Base-by-base conservation (phyloP, 495 filamentous ascomycete genomes). In the Penicillium coprophilum region DNA sequence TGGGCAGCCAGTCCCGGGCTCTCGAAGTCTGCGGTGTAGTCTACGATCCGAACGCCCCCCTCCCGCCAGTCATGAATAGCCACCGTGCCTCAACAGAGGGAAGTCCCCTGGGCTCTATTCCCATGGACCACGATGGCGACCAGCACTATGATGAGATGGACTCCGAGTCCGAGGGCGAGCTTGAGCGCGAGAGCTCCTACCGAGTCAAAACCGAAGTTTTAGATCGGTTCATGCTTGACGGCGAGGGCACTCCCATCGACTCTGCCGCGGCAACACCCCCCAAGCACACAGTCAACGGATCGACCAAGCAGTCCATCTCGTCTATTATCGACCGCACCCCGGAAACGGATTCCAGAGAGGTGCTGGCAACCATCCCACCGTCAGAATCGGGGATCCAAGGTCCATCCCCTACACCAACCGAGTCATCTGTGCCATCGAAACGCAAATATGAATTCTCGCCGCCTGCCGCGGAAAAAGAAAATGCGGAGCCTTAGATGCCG, bases 11-110 rank as follows among this genome's bases (percentile, higher is more conserved):
- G 36, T 76, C 74, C 8, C 63, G 76, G 11, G 76, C 76, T 5
- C 66, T 79, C 23, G 76, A 79, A 56, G 60, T 77, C 2, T 79
- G 76, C 46, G 76, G 76, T n/a, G 61, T 74, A 3, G 70, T 79
- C 9, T 77, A 69, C 55, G 74, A 79, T 50, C 74, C 74, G 9
- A 74, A 68, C 43, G 66, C 73, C 6, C 76, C 76, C 1, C 63
- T 77, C 8, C 73, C 72, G 0, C 76, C 74, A 15, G 70, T 72
- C n/a, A 46, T 70, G 20, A 66, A 61, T 8, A 43, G 63, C 27
- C 60, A 74, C 46, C 75, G 75, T 12, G 71, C 61, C 31, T 78
- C 75, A 30, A 71, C 70, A 28, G 74, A 76, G 46, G 71, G 68
- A 24, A 74, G 73, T 46, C 71, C 68, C 5, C 21, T 65, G 36